Percentiles rank a stretch among this genome's conserved stretches.
These are phyloP conservation scores for Voacanga thouarsii DNA, from an alignment of 257 asterid genomes.

Conservation along the genomic window DNA sequence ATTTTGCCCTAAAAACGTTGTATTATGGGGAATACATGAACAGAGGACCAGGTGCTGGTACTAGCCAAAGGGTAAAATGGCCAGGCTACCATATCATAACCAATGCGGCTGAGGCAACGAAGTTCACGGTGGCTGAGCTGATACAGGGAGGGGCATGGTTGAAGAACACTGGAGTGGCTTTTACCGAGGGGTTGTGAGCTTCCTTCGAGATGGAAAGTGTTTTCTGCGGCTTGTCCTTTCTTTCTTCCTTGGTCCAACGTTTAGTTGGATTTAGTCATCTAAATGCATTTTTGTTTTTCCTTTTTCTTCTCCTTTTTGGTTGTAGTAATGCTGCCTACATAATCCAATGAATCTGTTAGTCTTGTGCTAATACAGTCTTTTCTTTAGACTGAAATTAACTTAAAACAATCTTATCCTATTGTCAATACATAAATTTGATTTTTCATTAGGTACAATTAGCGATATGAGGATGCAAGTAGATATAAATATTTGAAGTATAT, in stretches of 20 bases:
- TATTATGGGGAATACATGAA: constrained; percentile 28
- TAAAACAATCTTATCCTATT: too few species aligned
- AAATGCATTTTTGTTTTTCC: too few species aligned
- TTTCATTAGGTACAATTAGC: too few species aligned
- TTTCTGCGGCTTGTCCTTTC: background rate
- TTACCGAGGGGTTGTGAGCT: constrained; percentile 16
- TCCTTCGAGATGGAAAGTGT: background rate
- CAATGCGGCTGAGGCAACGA: constrained; percentile 7
- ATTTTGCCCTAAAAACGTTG: constrained; percentile 17
- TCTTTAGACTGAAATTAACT: too few species aligned
- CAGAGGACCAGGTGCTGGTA: constrained; percentile 26
- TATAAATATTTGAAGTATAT: too few species aligned
- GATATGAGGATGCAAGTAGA: too few species aligned
- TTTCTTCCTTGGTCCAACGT: background rate
- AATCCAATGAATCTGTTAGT: too few species aligned
- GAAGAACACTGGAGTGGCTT: constrained; percentile 20
- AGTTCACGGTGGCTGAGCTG: constrained; percentile 19
- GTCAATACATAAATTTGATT: too few species aligned
- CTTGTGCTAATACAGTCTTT: too few species aligned
- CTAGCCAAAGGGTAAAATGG: constrained; percentile 21
- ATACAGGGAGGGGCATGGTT: constrained; percentile 26
- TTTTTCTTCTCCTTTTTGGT: too few species aligned
- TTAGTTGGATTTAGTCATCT: too few species aligned
- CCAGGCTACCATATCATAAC: constrained; percentile 13
- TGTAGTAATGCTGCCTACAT: too few species aligned